Evolutionary conservation across 345 rosid species (phyloP).

Genomic region (Pistacia atlantica): DNA sequence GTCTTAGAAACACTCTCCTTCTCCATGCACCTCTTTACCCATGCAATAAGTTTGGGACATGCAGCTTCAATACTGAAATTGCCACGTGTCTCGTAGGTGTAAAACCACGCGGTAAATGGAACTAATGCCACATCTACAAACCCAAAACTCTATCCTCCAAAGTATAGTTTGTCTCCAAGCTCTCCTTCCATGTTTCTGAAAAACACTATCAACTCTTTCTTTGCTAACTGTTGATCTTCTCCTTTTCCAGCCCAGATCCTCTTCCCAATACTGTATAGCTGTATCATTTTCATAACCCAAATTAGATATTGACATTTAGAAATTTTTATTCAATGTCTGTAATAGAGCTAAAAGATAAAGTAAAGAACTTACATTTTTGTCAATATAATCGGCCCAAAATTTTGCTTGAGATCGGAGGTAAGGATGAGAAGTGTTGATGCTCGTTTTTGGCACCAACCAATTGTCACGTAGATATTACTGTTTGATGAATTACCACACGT

Average conservation of each 20-base stretch:
- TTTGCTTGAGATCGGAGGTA: conserved; percentile 14
- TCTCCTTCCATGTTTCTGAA: conserved; percentile 11
- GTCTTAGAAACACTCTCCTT: background rate
- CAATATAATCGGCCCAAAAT: conserved; percentile 21
- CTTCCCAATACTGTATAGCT: conserved; percentile 7
- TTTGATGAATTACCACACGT: no score
- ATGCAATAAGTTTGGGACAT: conserved; percentile 16
- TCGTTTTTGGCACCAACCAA: no score
- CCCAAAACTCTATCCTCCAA: conserved; percentile 15
- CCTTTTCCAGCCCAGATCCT: background rate
- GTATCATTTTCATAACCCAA: background rate
- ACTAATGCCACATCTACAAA: conserved; percentile 19
- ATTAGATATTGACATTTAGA: no score
- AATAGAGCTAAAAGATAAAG: no score
- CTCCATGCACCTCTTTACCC: no score
- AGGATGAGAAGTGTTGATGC: no score
- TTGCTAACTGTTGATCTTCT: conserved; percentile 13
- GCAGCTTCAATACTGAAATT: conserved; percentile 21
- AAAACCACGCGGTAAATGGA: conserved; percentile 5
- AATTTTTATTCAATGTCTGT: no score
- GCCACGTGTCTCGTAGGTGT: conserved; percentile 2
- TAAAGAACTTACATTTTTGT: conserved; percentile 10
- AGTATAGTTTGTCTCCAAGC: conserved; percentile 19
- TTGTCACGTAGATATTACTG: no score
- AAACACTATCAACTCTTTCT: conserved; percentile 12